These are phyloP conservation scores for Phalaenopsis hybrid DNA, from an alignment of 116 monocot genomes.

Conservation along the genomic window DNA sequence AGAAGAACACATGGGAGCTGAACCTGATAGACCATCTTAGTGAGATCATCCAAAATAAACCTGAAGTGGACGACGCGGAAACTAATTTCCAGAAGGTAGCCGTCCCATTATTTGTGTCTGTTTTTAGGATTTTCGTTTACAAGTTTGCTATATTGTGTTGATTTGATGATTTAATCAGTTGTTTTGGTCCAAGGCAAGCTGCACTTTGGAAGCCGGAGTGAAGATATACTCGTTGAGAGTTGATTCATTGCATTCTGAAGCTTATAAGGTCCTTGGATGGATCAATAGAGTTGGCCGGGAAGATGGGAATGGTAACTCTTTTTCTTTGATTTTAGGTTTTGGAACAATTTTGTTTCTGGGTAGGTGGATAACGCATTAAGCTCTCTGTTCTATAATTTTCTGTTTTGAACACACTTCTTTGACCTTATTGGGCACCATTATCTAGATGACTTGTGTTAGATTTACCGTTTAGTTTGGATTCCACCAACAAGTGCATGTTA, in stretches of 20 bases:
- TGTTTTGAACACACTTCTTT: too few relatives aligned
- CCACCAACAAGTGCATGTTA: not conserved
- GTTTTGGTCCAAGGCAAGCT: constrained; percentile 68
- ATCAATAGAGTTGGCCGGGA: constrained; percentile 82
- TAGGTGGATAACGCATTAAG: too few relatives aligned
- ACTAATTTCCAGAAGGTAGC: constrained; percentile 94
- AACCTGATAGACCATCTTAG: constrained; percentile 86
- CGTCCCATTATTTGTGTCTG: not conserved
- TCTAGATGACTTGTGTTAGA: too few relatives aligned
- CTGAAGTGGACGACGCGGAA: constrained; percentile 69
- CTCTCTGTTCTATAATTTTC: too few relatives aligned
- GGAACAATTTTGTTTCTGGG: not conserved
- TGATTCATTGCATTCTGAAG: constrained; percentile 89
- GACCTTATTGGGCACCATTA: too few relatives aligned
- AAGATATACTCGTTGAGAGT: constrained; percentile 93
- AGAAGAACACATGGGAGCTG: constrained; percentile 98
- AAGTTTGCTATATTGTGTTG: constrained; percentile 1
- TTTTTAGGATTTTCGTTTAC: not conserved
- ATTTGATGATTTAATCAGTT: not conserved
- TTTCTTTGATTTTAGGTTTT: not conserved
- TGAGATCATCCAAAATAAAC: constrained; percentile 62
- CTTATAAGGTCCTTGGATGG: constrained; percentile 91
- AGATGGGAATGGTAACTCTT: constrained; percentile 45
- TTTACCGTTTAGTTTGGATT: not conserved
- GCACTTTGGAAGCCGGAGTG: constrained; percentile 95